phyloP scores from a whole-genome alignment of 169 alveolate species.

The Plasmodium adleri region DNA sequence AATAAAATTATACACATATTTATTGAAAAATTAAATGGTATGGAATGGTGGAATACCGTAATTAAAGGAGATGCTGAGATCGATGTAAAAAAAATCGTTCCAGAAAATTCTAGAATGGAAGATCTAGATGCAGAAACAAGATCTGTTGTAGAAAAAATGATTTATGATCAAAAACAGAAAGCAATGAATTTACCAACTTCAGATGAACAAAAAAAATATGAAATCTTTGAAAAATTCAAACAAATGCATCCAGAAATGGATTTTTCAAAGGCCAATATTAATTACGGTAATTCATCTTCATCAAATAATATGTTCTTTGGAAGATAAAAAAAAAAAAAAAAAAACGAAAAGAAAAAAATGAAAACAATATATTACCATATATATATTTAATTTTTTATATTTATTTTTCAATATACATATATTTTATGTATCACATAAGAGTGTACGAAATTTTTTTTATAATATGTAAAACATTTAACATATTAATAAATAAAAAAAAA shows the following conservation, averaged over 20 bases:
- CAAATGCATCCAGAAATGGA: conserved; percentile 98
- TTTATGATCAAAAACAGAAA: conserved; percentile 95
- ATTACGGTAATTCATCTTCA: conserved; percentile 80
- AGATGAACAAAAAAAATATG: conserved; percentile 94
- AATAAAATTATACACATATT: conserved; percentile 89
- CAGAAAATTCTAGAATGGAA: conserved; percentile 96
- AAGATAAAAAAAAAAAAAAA: not conserved
- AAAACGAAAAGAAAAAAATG: not conserved
- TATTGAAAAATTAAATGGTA: conserved; percentile 92
- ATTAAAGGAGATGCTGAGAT: conserved; percentile 95
- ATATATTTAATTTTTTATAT: no score
- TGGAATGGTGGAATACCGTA: conserved; percentile 98
- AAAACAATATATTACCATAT: not conserved
- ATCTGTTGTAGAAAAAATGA: conserved; percentile 97
- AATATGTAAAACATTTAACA: no score
- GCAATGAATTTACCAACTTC: conserved; percentile 95
- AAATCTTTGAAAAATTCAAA: conserved; percentile 94
- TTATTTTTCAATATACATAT: no score
- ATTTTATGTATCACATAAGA: no score
- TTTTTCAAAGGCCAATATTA: conserved; percentile 95
- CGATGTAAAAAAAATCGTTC: conserved; percentile 97
- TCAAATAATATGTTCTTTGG: conserved; percentile 34
- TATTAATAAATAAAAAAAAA: no score
- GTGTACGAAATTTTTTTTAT: no score
- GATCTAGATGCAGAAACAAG: conserved; percentile 98